These are phyloP conservation scores for Heliamphora ciliata DNA, from an alignment of 179 eudicot genomes.

Conservation along the genomic window DNA sequence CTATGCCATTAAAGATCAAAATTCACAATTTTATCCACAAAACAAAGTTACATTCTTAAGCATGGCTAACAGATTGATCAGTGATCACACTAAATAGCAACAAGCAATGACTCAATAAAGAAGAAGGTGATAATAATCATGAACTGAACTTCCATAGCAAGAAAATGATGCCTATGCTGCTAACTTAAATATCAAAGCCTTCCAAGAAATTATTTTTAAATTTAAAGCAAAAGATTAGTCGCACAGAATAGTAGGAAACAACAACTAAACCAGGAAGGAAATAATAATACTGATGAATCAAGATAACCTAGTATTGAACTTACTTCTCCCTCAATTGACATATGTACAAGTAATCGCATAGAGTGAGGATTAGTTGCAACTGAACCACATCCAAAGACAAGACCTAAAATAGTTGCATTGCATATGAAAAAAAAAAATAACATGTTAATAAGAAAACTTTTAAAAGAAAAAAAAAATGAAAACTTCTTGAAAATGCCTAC, in stretches of 20 bases:
- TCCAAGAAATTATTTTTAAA: background rate
- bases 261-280: background rate
- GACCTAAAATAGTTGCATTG: conserved; percentile 35
- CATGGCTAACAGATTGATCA: background rate
- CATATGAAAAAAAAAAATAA: background rate
- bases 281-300: background rate
- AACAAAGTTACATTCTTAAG: background rate
- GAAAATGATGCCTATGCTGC: background rate
- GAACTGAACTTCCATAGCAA: background rate
- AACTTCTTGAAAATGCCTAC: background rate
- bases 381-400: conserved; percentile 64
- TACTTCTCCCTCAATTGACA: conserved; percentile 79
- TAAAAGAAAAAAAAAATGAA: background rate
- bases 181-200: background rate
- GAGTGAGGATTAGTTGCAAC: conserved; percentile 51
- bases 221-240: background rate
- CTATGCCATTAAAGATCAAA: background rate
- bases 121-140: background rate
- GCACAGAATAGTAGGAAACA: background rate
- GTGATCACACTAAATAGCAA: background rate
- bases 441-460: background rate
- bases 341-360: conserved; percentile 56
- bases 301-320: conserved; percentile 19
- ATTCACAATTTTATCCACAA: background rate
- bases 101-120: background rate